These are phyloP conservation scores for Xylaria sp. DNA, from an alignment of 2,329 filamentous ascomycete species.

Conservation along the genomic window DNA sequence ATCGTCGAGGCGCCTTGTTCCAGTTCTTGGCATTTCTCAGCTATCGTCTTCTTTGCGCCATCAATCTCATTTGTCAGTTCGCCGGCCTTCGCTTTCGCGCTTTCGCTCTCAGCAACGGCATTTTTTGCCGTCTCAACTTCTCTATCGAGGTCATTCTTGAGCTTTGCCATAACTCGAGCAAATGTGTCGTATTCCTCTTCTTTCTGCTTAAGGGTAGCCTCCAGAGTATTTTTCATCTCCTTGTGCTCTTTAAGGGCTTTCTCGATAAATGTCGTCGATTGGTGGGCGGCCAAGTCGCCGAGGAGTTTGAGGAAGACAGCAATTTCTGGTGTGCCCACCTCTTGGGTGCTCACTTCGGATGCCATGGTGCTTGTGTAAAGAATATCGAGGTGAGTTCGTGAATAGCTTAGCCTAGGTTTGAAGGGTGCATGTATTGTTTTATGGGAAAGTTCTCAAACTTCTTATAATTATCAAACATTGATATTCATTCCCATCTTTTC, in stretches of 20 bases:
- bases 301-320: slow-evolving; percentile 27
- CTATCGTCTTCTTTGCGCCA: slow-evolving; percentile 26
- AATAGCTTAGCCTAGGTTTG: slow-evolving; percentile 2
- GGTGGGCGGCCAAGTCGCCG: slow-evolving; percentile 2
- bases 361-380: slow-evolving; percentile 20
- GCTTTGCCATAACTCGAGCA: slow-evolving; percentile 1
- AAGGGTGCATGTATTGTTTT: background rate
- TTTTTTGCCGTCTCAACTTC: slow-evolving; percentile 2
- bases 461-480: slow-evolving; percentile 29
- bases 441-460: slow-evolving; percentile 10
- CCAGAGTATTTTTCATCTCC: slow-evolving; percentile 1
- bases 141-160: slow-evolving; percentile 1
- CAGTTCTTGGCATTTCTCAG: slow-evolving; percentile 23
- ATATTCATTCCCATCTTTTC: slow-evolving; percentile 1
- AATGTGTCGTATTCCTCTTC: slow-evolving; percentile 4
- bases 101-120: slow-evolving; percentile 15
- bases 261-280: slow-evolving; percentile 25
- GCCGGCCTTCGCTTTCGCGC: slow-evolving; percentile 23
- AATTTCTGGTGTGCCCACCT: slow-evolving; percentile 12
- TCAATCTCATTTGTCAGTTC: slow-evolving; percentile 18
- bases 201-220: slow-evolving; percentile 16
- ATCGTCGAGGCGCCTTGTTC: slow-evolving; percentile 12
- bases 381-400: background rate
- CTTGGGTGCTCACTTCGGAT: background rate
- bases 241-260: slow-evolving; percentile 25